A percentile compares a stretch with the other conserved stretches of the same genome.
These are phyloP conservation scores for Vanderwaltozyma yarrowii DNA, from an alignment of 805 yeast species.

Conservation along the genomic window DNA sequence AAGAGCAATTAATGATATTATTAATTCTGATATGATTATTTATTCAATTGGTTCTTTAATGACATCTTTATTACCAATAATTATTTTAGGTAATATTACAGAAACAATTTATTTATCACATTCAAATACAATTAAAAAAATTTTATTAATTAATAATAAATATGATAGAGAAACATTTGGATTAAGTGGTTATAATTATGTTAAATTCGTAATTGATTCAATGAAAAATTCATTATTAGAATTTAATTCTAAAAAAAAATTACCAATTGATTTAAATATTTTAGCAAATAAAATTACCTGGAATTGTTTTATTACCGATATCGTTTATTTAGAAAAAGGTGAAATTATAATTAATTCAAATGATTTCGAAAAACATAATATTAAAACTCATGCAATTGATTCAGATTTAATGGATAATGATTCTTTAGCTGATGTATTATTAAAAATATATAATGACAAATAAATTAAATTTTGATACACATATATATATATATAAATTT, in stretches of 20 bases:
- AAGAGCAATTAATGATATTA: slow-evolving; percentile 44
- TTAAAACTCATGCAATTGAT: slow-evolving; percentile 33
- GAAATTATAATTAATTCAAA: slow-evolving; percentile 41
- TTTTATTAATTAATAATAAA: slow-evolving; percentile 63
- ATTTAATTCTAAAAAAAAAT: slow-evolving; percentile 5
- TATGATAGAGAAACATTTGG: slow-evolving; percentile 73
- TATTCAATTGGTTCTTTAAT: slow-evolving; percentile 82
- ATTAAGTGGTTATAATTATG: slow-evolving; percentile 49
- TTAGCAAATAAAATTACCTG: slow-evolving; percentile 21
- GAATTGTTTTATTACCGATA: slow-evolving; percentile 49
- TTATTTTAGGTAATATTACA: slow-evolving; percentile 66
- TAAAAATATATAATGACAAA: slow-evolving; percentile 1
- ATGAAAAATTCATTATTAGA: slow-evolving; percentile 18
- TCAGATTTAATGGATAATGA: slow-evolving; percentile 19
- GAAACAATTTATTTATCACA: slow-evolving; percentile 35
- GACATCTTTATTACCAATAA: slow-evolving; percentile 78
- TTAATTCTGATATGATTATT: slow-evolving; percentile 44
- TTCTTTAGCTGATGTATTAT: slow-evolving; percentile 9
- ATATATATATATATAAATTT: too few species aligned
- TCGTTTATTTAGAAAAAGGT: slow-evolving; percentile 43
- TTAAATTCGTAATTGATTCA: slow-evolving; percentile 38
- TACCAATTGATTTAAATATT: neutral
- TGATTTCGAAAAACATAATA: slow-evolving; percentile 33
- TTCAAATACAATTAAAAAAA: slow-evolving; percentile 29
- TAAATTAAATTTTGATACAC: too few species aligned